Conservation (phyloP, 805 yeast genomes). For the Phaffomyces opuntiae region DNA sequence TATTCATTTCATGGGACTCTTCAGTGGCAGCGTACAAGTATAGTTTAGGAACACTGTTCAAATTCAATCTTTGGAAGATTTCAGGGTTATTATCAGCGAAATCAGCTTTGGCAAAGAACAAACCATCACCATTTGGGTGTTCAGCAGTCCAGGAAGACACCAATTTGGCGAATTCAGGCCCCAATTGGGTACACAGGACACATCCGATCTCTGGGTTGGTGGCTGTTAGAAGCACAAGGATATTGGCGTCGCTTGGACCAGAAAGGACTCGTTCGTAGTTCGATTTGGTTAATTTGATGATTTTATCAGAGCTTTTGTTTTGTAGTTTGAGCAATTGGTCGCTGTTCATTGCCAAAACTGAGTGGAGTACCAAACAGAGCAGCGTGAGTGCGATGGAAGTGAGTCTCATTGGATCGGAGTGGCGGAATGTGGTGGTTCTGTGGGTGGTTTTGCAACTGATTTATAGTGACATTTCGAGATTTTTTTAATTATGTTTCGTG, state of each 20-base stretch:
- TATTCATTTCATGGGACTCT: conserved; percentile 32
- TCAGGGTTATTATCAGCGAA: conserved; percentile 50
- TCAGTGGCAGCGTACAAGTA: conserved; percentile 51
- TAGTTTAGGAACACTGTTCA: conserved; percentile 76
- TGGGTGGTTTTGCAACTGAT: not conserved
- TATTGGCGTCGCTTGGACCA: conserved; percentile 63
- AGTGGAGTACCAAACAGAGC: not conserved
- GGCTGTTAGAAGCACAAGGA: conserved; percentile 70
- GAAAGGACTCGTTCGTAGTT: conserved; percentile 50
- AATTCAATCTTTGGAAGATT: conserved; percentile 32
- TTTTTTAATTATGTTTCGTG: not conserved
- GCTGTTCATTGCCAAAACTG: conserved; percentile 9
- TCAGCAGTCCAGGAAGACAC: conserved; percentile 59
- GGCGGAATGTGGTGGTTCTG: not conserved
- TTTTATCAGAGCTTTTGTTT: conserved; percentile 25
- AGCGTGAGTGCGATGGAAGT: conserved; percentile 3
- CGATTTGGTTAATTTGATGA: conserved; percentile 48
- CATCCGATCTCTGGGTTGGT: conserved; percentile 71
- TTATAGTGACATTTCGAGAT: too few species aligned
- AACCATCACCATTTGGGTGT: conserved; percentile 46
- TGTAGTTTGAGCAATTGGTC: conserved; percentile 22
- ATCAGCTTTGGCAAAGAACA: conserved; percentile 74
- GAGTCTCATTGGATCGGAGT: not conserved
- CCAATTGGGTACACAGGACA: conserved; percentile 59
- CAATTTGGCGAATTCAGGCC: conserved; percentile 54